A percentile compares a stretch with the other conserved stretches of the same genome.
Conservation (phyloP, 73 alveolate species). For the Breviolum minutum region DNA sequence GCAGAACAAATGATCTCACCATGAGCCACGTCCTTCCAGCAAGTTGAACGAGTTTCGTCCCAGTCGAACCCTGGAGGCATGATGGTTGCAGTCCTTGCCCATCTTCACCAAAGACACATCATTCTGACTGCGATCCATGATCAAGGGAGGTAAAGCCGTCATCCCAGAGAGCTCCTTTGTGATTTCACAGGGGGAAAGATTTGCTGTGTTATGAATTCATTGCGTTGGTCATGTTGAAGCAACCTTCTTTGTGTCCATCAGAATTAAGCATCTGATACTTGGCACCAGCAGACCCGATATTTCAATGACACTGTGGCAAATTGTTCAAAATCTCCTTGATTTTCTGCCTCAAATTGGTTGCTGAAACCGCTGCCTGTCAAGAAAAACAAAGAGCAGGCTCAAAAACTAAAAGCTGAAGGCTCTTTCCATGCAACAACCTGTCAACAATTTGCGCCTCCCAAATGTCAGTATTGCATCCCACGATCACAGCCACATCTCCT, state of each 20-base stretch:
- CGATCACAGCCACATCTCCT: slow-evolving; percentile 56
- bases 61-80: neutral
- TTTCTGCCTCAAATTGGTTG: slow-evolving; percentile 52
- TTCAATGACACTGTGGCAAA: too few species aligned
- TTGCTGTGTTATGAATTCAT: too few species aligned
- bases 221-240: too few species aligned
- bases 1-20: slow-evolving; percentile 51
- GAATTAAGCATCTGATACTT: too few species aligned
- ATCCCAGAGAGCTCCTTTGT: slow-evolving; percentile 84
- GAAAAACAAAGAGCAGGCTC: neutral
- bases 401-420: neutral
- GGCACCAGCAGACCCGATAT: too few species aligned
- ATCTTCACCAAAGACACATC: slow-evolving; percentile 47
- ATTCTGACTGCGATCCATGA: neutral
- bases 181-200: too few species aligned
- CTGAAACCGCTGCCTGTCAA: slow-evolving; percentile 50
- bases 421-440: neutral
- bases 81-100: slow-evolving; percentile 35
- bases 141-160: slow-evolving; percentile 40
- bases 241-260: too few species aligned
- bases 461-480: slow-evolving; percentile 50
- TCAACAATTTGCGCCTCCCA: slow-evolving; percentile 33
- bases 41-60: neutral
- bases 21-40: slow-evolving; percentile 64
- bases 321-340: slow-evolving; percentile 5